Evolutionary conservation across 805 yeast species (phyloP), one percentile per base, ranked within the genome.

Genomic region (Ogataea salicorniae): DNA sequence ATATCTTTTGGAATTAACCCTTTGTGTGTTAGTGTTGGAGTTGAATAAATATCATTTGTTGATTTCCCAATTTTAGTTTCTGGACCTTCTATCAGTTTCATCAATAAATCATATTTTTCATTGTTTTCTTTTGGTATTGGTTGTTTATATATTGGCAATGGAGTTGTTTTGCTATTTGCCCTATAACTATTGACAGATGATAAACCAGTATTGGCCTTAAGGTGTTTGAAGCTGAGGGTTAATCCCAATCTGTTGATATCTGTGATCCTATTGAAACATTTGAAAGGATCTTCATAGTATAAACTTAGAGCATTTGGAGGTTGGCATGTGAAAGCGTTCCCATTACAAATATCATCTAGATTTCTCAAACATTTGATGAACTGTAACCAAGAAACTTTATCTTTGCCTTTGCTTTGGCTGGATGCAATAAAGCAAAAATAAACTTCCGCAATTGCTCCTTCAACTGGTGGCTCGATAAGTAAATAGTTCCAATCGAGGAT

Each of bases 321-420:
- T 4, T 45, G 36, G 39, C 66, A 62, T 5, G 47, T 50, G 20
- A 65, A 51, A 1, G 59, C 61, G 22, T 54, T 39, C 1, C 50
- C 51, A 34, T 46, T 46, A 14, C 62, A 55, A 22, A 64, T 46
- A 14, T 54, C 53, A 37, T 64, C 49, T 5, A 64, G 53, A 7
- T 47, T 45, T 9, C 50, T 53, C 29, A 66, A 50, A 37, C 59
- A 56, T 43, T 58, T 63, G 37, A 64, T 47, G 18, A 64, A 66
- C 35, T 64, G 68, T 26, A 62, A 43, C 68, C 69, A 66, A 5
- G 68, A 62, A 2, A 66, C 67, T 42, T 63, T 63, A 42, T 66
- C 68, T 38, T 60, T 64, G 1, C 68, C 67, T 38, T 55, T 61
- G 31, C 56, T 59, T 37, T 63, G 63, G 8, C 54, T 53, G 3